Conservation (phyloP, 176 grass and related monocot species). For the Canna indica region DNA sequence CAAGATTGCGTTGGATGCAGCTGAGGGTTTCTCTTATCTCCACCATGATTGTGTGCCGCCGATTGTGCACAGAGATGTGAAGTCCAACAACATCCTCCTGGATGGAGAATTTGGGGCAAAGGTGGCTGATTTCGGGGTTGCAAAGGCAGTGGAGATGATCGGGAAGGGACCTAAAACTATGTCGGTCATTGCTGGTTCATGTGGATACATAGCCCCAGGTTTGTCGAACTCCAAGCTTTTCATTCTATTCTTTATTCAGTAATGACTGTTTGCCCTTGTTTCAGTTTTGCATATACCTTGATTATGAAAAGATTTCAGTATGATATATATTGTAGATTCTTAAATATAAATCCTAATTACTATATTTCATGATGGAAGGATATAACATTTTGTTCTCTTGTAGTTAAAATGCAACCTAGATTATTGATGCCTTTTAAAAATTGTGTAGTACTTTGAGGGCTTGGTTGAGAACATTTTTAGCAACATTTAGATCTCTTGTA, state of each 20-base stretch:
- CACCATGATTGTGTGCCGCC: conserved; percentile 77
- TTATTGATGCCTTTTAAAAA: no score
- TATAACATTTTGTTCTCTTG: no score
- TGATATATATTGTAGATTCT: no score
- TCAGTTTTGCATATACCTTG: background rate
- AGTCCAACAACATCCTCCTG: conserved; percentile 84
- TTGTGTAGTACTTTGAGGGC: no score
- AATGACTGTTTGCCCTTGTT: background rate
- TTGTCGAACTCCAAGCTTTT: background rate
- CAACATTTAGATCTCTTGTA: no score
- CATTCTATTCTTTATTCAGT: background rate
- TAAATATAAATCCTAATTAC: background rate
- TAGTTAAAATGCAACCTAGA: no score
- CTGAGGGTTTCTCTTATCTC: conserved; percentile 73
- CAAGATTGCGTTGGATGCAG: conserved; percentile 59
- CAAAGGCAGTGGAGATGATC: conserved; percentile 43
- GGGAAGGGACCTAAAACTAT: conserved; percentile 45
- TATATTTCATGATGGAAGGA: background rate
- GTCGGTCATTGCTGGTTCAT: conserved; percentile 70
- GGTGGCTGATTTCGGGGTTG: conserved; percentile 65
- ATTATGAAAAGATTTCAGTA: no score
- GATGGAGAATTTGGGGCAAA: conserved; percentile 55
- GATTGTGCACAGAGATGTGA: conserved; percentile 83
- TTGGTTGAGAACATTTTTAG: no score
- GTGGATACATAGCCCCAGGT: conserved; percentile 92